These are phyloP conservation scores for Akanthomyces uredinophilus DNA, from an alignment of 2,329 filamentous ascomycete species.

Conservation along the genomic window DNA sequence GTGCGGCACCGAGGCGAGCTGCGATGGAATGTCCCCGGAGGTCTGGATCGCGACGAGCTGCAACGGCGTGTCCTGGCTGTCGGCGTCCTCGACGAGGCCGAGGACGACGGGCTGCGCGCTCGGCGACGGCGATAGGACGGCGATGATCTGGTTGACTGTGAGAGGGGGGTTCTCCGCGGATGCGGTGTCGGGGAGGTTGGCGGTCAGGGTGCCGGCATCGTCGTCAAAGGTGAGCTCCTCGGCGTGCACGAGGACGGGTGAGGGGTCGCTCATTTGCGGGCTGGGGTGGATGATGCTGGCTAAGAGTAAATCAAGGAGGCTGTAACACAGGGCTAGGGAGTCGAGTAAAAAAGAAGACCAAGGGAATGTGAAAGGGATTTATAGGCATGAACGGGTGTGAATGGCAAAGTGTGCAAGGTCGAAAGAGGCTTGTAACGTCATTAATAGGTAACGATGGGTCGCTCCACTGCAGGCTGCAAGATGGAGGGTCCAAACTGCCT, in stretches of 20 bases:
- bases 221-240: slow-evolving; percentile 18
- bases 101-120: slow-evolving; percentile 27
- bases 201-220: slow-evolving; percentile 24
- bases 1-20: slow-evolving; percentile 32
- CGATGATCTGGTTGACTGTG: slow-evolving; percentile 25
- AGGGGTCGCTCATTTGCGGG: slow-evolving; percentile 1
- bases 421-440: background rate
- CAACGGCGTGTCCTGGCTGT: slow-evolving; percentile 23
- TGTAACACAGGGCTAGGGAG: background rate
- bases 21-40: slow-evolving; percentile 30
- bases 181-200: background rate
- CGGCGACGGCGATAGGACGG: slow-evolving; percentile 20
- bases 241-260: background rate
- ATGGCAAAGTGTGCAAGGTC: background rate
- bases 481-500: background rate
- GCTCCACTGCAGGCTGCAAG: slow-evolving; percentile 1
- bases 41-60: slow-evolving; percentile 25
- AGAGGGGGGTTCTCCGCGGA: slow-evolving; percentile 14
- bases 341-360: background rate
- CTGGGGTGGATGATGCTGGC: background rate
- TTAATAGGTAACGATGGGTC: background rate
- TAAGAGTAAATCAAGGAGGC: background rate
- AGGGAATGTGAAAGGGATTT: background rate
- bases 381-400: background rate
- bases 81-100: slow-evolving; percentile 32